Base-by-base conservation (phyloP, 2,329 filamentous ascomycete species). In the Sporothrix humicola region DNA sequence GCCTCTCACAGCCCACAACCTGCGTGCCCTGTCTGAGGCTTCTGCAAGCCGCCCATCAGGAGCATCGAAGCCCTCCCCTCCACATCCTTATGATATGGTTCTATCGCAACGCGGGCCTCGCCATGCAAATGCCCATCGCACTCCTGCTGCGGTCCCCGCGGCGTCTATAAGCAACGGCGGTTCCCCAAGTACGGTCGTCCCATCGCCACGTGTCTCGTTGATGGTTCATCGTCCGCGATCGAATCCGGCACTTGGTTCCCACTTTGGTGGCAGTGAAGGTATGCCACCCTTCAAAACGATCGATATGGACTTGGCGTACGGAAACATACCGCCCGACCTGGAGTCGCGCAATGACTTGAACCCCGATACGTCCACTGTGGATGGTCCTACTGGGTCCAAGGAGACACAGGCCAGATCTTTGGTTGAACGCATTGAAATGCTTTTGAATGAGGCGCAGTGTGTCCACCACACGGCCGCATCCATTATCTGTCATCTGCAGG, bases 241-340 rank as follows among this genome's bases (percentile, higher is more conserved):
- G 7, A 83, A 85, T 23, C 81, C 83, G 0, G 79, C 82, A 10
- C 76, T 85, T 3, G 58, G 66, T 46, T 13, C 17, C 8, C 31
- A 31, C n/a, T 3, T 46, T 23, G 42, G 56, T 15, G 26, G 13
- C 77, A 77, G 75, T 78, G 78, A 15, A 37, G 17, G 15, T 17
- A 4, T 10, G 4, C 26, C 26, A 17, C 46, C 56, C 74, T 76
- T 78, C 61, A 85, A 87, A 77, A 85, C 90, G 72, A 90, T 97
- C 77, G 95, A 98, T 79, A 94, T 97, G 93, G 88, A 97, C 80
- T 86, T 98, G 8, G 95, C 95, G 8, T 98, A 98, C 79, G 95
- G 95, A 74, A 91, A 93, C 71, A 85, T 96, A 0, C 93, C 92
- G 0, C 90, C 93, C 73, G 89, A 94, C 78, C 82, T 93, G 82